Evolutionary conservation across 2,329 filamentous ascomycete species (phyloP).

Genomic region (Colletotrichum trifolii): DNA sequence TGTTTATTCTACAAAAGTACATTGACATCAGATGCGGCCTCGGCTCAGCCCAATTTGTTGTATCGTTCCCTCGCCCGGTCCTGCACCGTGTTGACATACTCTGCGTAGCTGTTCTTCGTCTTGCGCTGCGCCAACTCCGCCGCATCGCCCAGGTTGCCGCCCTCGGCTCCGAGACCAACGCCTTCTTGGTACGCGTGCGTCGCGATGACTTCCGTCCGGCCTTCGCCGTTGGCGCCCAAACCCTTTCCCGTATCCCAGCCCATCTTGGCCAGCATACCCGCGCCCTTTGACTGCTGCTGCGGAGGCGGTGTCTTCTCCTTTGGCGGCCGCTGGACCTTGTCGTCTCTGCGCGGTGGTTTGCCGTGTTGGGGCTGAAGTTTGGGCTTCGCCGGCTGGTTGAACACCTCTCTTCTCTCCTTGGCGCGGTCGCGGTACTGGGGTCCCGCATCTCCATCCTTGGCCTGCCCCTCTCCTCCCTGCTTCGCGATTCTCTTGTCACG

Average conservation of each 20-base stretch:
- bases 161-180: slow-evolving; percentile 76
- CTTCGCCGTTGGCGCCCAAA: slow-evolving; percentile 71
- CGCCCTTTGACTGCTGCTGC: slow-evolving; percentile 68
- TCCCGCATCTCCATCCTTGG: slow-evolving; percentile 28
- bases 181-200: slow-evolving; percentile 75
- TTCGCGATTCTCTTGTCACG: slow-evolving; percentile 51
- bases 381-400: slow-evolving; percentile 70
- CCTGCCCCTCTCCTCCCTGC: slow-evolving; percentile 42
- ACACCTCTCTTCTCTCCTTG: slow-evolving; percentile 71
- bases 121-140: slow-evolving; percentile 70
- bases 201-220: slow-evolving; percentile 71
- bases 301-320: slow-evolving; percentile 43
- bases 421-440: slow-evolving; percentile 73
- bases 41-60: slow-evolving; percentile 58
- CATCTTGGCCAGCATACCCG: slow-evolving; percentile 77
- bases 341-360: slow-evolving; percentile 46
- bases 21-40: background rate
- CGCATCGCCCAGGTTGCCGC: slow-evolving; percentile 76
- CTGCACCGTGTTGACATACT: slow-evolving; percentile 73
- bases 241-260: slow-evolving; percentile 75
- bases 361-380: slow-evolving; percentile 43
- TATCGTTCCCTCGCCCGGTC: slow-evolving; percentile 75
- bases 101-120: slow-evolving; percentile 69
- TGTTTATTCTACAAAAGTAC: too few species aligned
- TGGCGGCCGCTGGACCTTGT: slow-evolving; percentile 38